A percentile compares a stretch with the other conserved stretches of the same genome.
These are phyloP conservation scores for Wickerhamomyces bovis DNA, from an alignment of 805 yeast genomes.

Conservation along the genomic window DNA sequence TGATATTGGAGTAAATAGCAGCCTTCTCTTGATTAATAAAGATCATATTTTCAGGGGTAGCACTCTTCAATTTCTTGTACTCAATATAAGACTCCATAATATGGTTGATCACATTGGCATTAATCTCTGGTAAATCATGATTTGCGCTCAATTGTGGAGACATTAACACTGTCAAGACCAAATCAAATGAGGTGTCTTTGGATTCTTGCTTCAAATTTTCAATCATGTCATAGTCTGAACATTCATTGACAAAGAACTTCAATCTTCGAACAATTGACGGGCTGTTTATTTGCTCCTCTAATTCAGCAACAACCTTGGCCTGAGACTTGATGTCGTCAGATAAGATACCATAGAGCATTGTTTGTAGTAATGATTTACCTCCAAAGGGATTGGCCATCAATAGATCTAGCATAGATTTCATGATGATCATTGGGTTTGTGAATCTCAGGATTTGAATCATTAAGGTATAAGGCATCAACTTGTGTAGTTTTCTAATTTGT, in stretches of 20 bases:
- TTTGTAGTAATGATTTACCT: conserved; percentile 61
- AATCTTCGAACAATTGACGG: conserved; percentile 24
- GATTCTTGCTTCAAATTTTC: conserved; percentile 22
- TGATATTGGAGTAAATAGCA: conserved; percentile 43
- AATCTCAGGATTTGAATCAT: conserved; percentile 71
- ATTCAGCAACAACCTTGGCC: conserved; percentile 43
- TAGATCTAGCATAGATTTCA: conserved; percentile 73
- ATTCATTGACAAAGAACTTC: conserved; percentile 27
- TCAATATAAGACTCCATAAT: conserved; percentile 24
- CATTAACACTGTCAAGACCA: conserved; percentile 17
- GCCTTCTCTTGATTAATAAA: conserved; percentile 19
- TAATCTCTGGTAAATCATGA: conserved; percentile 8
- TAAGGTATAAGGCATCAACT: conserved; percentile 71
- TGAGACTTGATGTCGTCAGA: conserved; percentile 70
- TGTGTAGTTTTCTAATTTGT: conserved; percentile 67
- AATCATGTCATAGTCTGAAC: conserved; percentile 27
- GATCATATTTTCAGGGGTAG: conserved; percentile 12
- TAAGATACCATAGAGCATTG: conserved; percentile 63
- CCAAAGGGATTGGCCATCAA: conserved; percentile 78
- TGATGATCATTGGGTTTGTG: conserved; percentile 83
- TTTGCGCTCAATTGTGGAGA: conserved; percentile 15
- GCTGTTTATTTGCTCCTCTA: conserved; percentile 34
- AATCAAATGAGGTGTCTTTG: conserved; percentile 13
- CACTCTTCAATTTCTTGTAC: conserved; percentile 17
- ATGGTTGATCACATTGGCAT: conserved; percentile 11